Evolutionary conservation across 176 grass and related monocot species (phyloP).

Genomic region (Urochloa ruziziensis): DNA sequence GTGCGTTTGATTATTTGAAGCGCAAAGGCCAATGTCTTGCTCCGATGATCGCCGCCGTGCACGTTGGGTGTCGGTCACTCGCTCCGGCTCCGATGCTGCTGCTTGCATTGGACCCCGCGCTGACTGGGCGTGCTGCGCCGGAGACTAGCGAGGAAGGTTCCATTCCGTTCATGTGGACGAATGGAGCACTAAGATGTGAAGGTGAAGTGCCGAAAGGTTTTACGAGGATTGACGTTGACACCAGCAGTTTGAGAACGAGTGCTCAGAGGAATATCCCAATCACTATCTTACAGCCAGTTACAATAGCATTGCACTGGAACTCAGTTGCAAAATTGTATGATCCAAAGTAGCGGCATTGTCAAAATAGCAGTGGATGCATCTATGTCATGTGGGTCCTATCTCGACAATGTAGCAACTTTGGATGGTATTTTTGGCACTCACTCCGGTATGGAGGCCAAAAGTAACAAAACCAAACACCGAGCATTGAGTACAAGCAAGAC

Average conservation of each 20-base stretch:
- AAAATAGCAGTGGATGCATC: not conserved
- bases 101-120: not conserved
- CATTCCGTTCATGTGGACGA: not conserved
- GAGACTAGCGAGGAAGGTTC: not conserved
- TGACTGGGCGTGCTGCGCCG: not conserved
- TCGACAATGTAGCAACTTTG: not conserved
- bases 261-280: not conserved
- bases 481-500: not conserved
- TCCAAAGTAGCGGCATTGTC: not conserved
- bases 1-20: too few relatives aligned
- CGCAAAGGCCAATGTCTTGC: conserved; percentile 3
- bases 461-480: not conserved
- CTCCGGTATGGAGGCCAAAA: not conserved
- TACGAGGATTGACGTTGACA: not conserved
- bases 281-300: not conserved
- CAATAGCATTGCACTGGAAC: not conserved
- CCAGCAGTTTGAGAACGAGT: not conserved
- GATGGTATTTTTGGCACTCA: not conserved
- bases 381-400: not conserved
- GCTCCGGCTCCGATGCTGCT: not conserved
- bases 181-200: not conserved
- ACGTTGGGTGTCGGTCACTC: not conserved
- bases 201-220: not conserved
- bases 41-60: conserved; percentile 19
- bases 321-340: not conserved